Percentiles rank a stretch among this genome's conserved stretches.
Evolutionary conservation across 192 early-diverging fungal species (phyloP).

Genomic region (Lunasporangiospora selenospora): DNA sequence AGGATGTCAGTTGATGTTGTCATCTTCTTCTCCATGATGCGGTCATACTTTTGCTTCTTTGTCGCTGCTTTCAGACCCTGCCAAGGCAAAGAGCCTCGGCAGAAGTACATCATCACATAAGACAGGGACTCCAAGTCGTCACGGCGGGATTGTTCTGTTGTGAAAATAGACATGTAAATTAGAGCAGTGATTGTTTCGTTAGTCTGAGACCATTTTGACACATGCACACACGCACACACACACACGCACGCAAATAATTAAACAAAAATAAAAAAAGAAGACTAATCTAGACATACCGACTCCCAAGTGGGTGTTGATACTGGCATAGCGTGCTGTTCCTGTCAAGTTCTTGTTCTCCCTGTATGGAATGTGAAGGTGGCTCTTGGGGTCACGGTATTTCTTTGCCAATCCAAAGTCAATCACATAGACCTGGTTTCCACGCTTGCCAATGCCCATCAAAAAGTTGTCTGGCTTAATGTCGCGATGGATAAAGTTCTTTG

Average conservation of each 20-base stretch:
- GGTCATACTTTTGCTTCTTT: constrained; percentile 95
- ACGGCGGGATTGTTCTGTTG: constrained; percentile 85
- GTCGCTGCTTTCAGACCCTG: constrained; percentile 90
- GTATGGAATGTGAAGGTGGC: constrained; percentile 88
- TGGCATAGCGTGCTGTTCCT: constrained; percentile 91
- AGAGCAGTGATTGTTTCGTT: too few relatives aligned
- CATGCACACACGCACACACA: too few relatives aligned
- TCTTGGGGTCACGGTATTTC: constrained; percentile 85
- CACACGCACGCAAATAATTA: background rate
- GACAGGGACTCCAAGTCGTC: constrained; percentile 91
- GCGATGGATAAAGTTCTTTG: constrained; percentile 91
- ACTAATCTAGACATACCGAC: constrained; percentile 56
- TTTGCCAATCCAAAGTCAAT: constrained; percentile 95
- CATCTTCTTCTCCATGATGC: constrained; percentile 95
- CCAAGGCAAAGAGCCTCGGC: constrained; percentile 90
- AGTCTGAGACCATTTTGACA: too few relatives aligned
- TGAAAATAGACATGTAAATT: too few relatives aligned
- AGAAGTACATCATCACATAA: constrained; percentile 93
- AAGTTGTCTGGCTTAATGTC: constrained; percentile 95
- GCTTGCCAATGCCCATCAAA: constrained; percentile 86
- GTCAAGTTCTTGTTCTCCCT: constrained; percentile 93
- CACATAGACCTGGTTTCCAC: constrained; percentile 83
- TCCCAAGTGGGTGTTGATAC: constrained; percentile 88
- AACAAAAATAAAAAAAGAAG: background rate
- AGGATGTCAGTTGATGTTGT: constrained; percentile 82